Base-by-base conservation (phyloP, 2,329 filamentous ascomycete genomes). In the Aspergillus sp. region DNA sequence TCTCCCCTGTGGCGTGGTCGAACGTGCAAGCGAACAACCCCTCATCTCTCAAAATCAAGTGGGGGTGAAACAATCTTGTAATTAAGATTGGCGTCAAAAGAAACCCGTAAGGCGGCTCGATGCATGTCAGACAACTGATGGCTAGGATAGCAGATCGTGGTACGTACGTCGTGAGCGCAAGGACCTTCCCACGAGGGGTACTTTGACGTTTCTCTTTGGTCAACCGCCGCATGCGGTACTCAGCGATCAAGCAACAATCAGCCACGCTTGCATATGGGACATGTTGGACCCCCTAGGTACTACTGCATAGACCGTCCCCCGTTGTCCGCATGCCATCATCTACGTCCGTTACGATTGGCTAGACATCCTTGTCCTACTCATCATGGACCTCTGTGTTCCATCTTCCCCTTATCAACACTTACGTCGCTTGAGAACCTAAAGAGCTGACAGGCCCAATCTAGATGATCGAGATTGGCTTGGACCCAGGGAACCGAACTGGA, bases 61-160 rank as follows among this genome's bases (percentile, higher is more conserved):
- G 47, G 25, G 23, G 25, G 8, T 32, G 47, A 50, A 50, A 50
- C 25, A 50, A 32, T 32, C 25, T 32, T 32, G 47, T 50, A 11
- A 50, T 30, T 21, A 17, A 50, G 47, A 50, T 32, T 50, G 25
- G 47, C 47, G 11, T 15, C 11, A 13, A 49, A n/a, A 27, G 23
- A 49, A 27, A 7, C 44, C 49, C 52, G 42, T 49, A 49, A 41
- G 53, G 49, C 42, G 17, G 32, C 30, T 58, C 19, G 38, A 61
- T 61, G 59, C 59, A 58, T 49, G 59, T 61, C 59, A 61, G 54
- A 54, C 30, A 54, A 25, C 42, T 27, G 56, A 27, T 41, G 30
- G 57, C 32, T 30, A 49, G 25, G 25, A 58, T 39, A 15, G 17
- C 13, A 39, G 52, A 44, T 21, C 23, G n/a, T 36, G 39, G 27